Evolutionary conservation across 305 asterid species (phyloP).

Genomic region (Solanum chacoense): DNA sequence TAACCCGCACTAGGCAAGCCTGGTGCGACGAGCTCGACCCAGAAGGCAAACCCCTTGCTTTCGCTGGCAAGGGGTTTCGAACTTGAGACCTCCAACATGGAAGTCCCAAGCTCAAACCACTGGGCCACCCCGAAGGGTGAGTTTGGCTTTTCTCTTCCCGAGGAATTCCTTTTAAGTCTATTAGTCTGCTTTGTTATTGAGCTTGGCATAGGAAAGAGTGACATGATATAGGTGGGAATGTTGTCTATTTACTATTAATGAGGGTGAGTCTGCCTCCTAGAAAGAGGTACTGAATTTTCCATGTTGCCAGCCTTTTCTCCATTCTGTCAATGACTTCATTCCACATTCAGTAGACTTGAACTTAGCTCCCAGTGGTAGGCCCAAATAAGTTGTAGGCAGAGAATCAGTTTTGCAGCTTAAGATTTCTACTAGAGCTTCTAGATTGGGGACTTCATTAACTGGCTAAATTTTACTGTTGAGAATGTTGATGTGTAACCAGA

Average conservation of each 20-base stretch:
- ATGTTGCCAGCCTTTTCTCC: not conserved
- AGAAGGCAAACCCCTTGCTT: too few relatives aligned
- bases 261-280: not conserved
- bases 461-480: not conserved
- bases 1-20: too few relatives aligned
- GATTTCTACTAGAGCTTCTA: not conserved
- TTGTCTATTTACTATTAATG: not conserved
- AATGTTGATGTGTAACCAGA: not conserved
- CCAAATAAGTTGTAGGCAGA: not conserved
- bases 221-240: not conserved
- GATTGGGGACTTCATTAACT: not conserved
- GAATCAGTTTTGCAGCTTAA: not conserved
- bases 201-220: not conserved
- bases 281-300: not conserved
- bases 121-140: not conserved
- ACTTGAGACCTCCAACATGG: too few relatives aligned
- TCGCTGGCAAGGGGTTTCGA: too few relatives aligned
- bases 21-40: too few relatives aligned
- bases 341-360: not conserved
- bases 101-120: too few relatives aligned
- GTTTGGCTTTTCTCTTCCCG: not conserved
- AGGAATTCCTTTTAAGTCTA: not conserved
- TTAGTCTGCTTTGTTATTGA: not conserved
- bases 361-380: not conserved
- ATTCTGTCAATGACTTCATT: not conserved